Base-by-base conservation (phyloP, 176 grass and related monocot species). In the Eleusine indica region DNA sequence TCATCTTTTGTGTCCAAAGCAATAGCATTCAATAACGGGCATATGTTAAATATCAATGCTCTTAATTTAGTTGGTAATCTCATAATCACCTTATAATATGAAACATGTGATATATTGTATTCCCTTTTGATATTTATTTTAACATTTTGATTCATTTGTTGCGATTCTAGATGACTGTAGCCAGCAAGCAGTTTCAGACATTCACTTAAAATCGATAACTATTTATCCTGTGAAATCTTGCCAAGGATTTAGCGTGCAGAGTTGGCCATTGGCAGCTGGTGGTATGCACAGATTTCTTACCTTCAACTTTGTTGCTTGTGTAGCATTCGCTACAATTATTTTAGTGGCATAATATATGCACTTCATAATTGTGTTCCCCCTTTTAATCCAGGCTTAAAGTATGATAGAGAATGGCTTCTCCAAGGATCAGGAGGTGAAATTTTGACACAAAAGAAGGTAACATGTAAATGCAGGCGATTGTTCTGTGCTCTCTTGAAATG, bases 391-490 rank as follows among this genome's bases (percentile, higher is more conserved):
- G 96, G 96, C 30, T 86, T 98, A 76, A 93, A 90, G 74, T 93
- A 93, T 86, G 96, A 98, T 82, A 88, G 96, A 87, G 96, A 98
- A 87, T 98, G 96, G 93, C 93, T 98, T 90, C 91, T 98, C 32
- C 90, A 87, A 93, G 93, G 93, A 80, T 64, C 70, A 67, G 88
- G 54, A 77, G 89, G 92, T 88, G 91, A 98, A 88, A 88, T 95
- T 88, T 83, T 98, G 65, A 91, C 96, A 30, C 93, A 98, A 30
- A 98, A 98, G 77, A 98, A 93, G 96, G 96, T 95, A 35, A 25
- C 54, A 71, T 71, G 21, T 22, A 74, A 71, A 79, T 72, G 16
- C 22, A 1, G n/a, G 9, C 37, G 10, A 10, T 1, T 0, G 10
- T 60, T 81, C 32, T 38, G 46, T 52, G 16, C 21, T 41, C 29